A percentile compares a stretch with the other conserved stretches of the same genome.
Evolutionary conservation across 148 eudicot genomes (phyloP).

Genomic region (Dianthus caryophyllus): DNA sequence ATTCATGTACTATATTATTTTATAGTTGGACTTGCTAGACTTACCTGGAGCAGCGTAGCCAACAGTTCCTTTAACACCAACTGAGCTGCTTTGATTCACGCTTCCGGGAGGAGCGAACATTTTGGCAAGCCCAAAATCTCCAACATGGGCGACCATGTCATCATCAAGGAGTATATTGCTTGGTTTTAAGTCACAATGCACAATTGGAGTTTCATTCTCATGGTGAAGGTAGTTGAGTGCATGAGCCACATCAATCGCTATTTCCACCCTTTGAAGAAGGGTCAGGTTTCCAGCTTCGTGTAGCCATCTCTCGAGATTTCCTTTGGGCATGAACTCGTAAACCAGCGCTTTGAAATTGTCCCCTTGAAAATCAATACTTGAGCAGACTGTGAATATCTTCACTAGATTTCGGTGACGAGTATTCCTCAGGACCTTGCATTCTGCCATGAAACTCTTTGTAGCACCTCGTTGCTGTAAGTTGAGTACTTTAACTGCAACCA

Average conservation of each 20-base stretch:
- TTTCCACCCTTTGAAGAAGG: constrained; percentile 22
- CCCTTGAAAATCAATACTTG: constrained; percentile 23
- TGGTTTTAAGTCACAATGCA: constrained; percentile 37
- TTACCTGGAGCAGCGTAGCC: constrained; percentile 36
- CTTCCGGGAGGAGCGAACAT: neutral
- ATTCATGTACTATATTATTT: no score
- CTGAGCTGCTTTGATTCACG: constrained; percentile 22
- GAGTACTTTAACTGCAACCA: constrained; percentile 31
- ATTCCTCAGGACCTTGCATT: constrained; percentile 29
- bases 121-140: constrained; percentile 30
- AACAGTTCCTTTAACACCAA: constrained; percentile 28
- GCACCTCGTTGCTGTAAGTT: constrained; percentile 27
- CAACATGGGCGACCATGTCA: constrained; percentile 31
- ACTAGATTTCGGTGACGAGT: constrained; percentile 28
- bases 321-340: constrained; percentile 27
- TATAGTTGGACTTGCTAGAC: no score
- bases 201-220: constrained; percentile 9
- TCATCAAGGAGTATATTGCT: constrained; percentile 28
- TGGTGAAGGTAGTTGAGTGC: constrained; percentile 32
- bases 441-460: constrained; percentile 30
- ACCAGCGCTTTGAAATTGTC: constrained; percentile 31
- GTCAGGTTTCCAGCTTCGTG: constrained; percentile 16
- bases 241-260: constrained; percentile 32
- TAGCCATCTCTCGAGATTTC: constrained; percentile 28
- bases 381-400: constrained; percentile 28